phyloP scores from a whole-genome alignment of 371 early-diverging fungal species.

The Apophysomyces trapeziformis region DNA sequence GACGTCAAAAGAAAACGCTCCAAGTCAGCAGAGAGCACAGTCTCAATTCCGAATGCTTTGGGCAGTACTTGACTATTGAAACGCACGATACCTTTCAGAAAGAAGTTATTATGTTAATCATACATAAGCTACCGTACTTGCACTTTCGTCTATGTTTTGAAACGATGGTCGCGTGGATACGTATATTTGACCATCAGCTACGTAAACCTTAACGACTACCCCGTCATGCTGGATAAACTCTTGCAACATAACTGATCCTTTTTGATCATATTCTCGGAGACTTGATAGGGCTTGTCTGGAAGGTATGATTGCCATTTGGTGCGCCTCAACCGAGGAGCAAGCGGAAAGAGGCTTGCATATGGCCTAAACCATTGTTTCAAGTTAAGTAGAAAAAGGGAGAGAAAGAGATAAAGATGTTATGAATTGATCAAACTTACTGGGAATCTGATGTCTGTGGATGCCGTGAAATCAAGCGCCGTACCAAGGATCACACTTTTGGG shows the following conservation, averaged over 20 bases:
- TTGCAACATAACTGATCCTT: slow-evolving; percentile 49
- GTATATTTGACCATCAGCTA: slow-evolving; percentile 42
- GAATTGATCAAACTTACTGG: slow-evolving; percentile 27
- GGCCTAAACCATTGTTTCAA: slow-evolving; percentile 15
- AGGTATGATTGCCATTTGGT: slow-evolving; percentile 51
- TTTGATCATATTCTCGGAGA: slow-evolving; percentile 17
- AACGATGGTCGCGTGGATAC: slow-evolving; percentile 49
- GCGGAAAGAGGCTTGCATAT: slow-evolving; percentile 53
- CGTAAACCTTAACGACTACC: slow-evolving; percentile 52
- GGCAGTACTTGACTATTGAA: slow-evolving; percentile 57
- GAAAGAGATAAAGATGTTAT: neutral
- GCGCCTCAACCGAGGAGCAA: slow-evolving; percentile 47
- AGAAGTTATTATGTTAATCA: neutral
- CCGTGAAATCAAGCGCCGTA: slow-evolving; percentile 17
- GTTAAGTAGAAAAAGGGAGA: too few relatives aligned
- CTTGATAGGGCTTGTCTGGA: slow-evolving; percentile 22
- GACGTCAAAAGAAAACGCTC: slow-evolving; percentile 29
- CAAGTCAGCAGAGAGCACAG: slow-evolving; percentile 25
- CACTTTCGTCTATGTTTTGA: slow-evolving; percentile 31
- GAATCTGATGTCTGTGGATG: slow-evolving; percentile 27
- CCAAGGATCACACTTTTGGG: slow-evolving; percentile 25
- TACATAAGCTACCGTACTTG: slow-evolving; percentile 19
- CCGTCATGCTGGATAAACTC: slow-evolving; percentile 56
- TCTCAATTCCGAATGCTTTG: slow-evolving; percentile 36
- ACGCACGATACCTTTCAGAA: slow-evolving; percentile 27